Evolutionary conservation across 257 asterid genomes (phyloP).

Genomic region (Jasminum sambac): DNA sequence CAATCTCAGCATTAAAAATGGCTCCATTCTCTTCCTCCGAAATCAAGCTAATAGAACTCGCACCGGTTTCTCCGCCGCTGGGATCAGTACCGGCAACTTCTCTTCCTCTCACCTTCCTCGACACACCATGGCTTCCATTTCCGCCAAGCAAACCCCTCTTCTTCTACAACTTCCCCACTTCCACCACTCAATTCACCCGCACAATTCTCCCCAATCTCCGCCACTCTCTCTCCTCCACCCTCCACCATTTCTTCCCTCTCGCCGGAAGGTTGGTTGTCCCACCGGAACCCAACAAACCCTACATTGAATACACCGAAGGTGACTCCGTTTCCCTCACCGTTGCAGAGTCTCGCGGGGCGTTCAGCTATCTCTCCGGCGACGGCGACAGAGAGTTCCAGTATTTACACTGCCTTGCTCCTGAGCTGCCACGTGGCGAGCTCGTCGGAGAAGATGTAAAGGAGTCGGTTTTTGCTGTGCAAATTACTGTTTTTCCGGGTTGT

Average conservation of each 20-base stretch:
- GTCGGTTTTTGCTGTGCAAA: constrained; percentile 42
- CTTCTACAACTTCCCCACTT: constrained; percentile 36
- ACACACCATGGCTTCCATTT: constrained; percentile 44
- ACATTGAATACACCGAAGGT: constrained; percentile 22
- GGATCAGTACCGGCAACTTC: constrained; percentile 18
- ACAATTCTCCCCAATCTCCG: constrained; percentile 37
- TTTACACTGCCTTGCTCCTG: constrained; percentile 39
- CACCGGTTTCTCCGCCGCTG: constrained; percentile 41
- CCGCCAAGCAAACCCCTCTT: constrained; percentile 42
- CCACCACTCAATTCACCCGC: constrained; percentile 30
- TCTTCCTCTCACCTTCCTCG: constrained; percentile 41
- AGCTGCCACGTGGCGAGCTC: not conserved
- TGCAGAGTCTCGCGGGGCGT: constrained; percentile 31
- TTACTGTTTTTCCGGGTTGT: constrained; percentile 41
- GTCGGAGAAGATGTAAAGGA: constrained; percentile 13
- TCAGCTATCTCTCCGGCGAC: constrained; percentile 30
- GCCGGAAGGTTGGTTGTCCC: constrained; percentile 43
- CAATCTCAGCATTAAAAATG: constrained; percentile 15
- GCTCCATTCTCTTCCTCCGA: constrained; percentile 21
- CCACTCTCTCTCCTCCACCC: constrained; percentile 40
- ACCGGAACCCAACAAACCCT: constrained; percentile 18
- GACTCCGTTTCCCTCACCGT: constrained; percentile 37
- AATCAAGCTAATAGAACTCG: constrained; percentile 29
- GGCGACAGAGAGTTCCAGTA: constrained; percentile 23
- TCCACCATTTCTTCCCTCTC: constrained; percentile 41